Evolutionary conservation across 495 filamentous ascomycete genomes (phyloP).

Genomic region (Hapsidospora chrysogenum): DNA sequence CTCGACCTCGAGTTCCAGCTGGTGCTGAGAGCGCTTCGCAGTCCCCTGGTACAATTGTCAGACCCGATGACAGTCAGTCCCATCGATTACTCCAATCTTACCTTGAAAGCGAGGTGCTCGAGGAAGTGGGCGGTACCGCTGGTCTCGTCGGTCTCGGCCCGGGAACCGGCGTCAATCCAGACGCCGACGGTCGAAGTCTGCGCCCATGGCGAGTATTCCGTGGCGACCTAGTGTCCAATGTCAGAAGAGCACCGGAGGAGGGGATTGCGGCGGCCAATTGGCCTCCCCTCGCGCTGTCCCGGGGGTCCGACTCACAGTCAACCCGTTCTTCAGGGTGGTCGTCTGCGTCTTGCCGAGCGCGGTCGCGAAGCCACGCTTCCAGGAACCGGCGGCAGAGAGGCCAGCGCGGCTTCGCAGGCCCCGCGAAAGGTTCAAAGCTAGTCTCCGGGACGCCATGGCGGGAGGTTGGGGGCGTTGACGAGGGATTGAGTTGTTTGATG

Average conservation of each 20-base stretch:
- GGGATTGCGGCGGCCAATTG: slow-evolving; percentile 17
- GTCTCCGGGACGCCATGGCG: slow-evolving; percentile 85
- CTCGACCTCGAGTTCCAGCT: slow-evolving; percentile 98
- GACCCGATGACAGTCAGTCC: too few relatives aligned
- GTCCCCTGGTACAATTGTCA: too few relatives aligned
- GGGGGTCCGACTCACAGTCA: slow-evolving; percentile 54
- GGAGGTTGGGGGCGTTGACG: slow-evolving; percentile 15
- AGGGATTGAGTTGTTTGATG: slow-evolving; percentile 30
- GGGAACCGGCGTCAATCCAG: slow-evolving; percentile 97
- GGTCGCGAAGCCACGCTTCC: slow-evolving; percentile 73
- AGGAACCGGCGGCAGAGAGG: slow-evolving; percentile 40
- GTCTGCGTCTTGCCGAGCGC: slow-evolving; percentile 70
- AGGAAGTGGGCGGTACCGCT: slow-evolving; percentile 99
- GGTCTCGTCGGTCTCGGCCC: slow-evolving; percentile 94
- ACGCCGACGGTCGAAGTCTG: slow-evolving; percentile 97
- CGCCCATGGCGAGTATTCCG: slow-evolving; percentile 94
- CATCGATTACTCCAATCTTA: slow-evolving; percentile 21
- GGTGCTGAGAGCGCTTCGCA: slow-evolving; percentile 78
- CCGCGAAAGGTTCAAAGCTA: slow-evolving; percentile 77
- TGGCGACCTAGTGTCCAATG: slow-evolving; percentile 58
- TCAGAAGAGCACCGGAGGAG: slow-evolving; percentile 8
- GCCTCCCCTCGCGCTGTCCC: slow-evolving; percentile 5
- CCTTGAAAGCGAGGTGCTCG: slow-evolving; percentile 99
- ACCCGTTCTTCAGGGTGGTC: slow-evolving; percentile 90
- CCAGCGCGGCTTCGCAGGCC: slow-evolving; percentile 69